A percentile compares a stretch with the other conserved stretches of the same genome.
Conservation (phyloP, 768 basidiomycete genomes). For the Tremella fuciformis region DNA sequence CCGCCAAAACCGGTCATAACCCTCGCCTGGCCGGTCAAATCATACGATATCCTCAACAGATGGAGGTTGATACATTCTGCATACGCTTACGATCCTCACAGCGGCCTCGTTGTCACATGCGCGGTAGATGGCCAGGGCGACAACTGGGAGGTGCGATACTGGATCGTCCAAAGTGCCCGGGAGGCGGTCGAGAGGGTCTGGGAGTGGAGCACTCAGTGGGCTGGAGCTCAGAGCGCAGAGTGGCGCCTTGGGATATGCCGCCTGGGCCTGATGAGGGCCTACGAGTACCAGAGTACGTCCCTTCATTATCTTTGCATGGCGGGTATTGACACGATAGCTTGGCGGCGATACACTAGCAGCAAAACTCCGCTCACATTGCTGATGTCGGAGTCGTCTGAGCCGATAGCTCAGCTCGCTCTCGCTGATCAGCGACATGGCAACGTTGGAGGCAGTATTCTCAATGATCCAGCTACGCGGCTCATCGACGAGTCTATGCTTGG, state of each 20-base stretch:
- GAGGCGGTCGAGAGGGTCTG: constrained; percentile 3
- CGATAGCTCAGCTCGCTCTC: not conserved
- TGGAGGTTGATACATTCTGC: constrained; percentile 26
- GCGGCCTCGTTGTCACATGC: constrained; percentile 18
- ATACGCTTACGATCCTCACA: constrained; percentile 17
- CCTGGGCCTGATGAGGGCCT: constrained; percentile 13
- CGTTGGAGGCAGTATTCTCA: constrained; percentile 17
- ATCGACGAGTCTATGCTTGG: constrained; percentile 26
- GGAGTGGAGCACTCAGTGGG: constrained; percentile 15
- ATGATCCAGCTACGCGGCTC: constrained; percentile 26
- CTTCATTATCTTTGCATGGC: not conserved
- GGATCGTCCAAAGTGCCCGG: constrained; percentile 10
- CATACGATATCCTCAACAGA: constrained; percentile 38
- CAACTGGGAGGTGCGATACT: constrained; percentile 21
- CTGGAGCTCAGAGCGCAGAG: constrained; percentile 17
- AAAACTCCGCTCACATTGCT: too few species aligned
- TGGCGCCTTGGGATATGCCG: constrained; percentile 21
- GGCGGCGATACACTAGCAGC: too few species aligned
- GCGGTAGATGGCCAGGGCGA: constrained; percentile 36
- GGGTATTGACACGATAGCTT: too few species aligned
- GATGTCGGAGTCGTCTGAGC: too few species aligned
- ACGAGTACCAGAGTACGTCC: constrained; percentile 29
- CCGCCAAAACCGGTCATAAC: constrained; percentile 23
- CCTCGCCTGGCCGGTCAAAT: constrained; percentile 36
- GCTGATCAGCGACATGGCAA: constrained; percentile 6